These are phyloP conservation scores for Botrytis tulipae DNA, from an alignment of 2,329 filamentous ascomycete species.

Conservation along the genomic window DNA sequence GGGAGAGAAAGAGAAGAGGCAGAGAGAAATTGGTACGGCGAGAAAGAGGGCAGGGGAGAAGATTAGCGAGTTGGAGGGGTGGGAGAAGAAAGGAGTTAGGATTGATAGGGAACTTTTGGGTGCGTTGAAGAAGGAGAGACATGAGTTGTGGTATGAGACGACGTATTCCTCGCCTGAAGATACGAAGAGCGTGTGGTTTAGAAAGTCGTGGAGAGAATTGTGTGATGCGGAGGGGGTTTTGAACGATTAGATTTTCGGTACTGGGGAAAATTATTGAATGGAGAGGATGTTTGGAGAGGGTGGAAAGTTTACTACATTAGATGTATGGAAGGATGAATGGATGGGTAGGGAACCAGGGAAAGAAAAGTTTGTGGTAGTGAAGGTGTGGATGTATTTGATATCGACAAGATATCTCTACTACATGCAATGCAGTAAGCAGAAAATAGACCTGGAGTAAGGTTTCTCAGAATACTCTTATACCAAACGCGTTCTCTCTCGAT, in stretches of 20 bases:
- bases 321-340: neutral
- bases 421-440: neutral
- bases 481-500: neutral
- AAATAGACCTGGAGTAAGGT: neutral
- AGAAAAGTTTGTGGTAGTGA: neutral
- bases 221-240: neutral
- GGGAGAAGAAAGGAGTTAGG: neutral
- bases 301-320: neutral
- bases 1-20: neutral
- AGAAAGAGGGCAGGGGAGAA: neutral
- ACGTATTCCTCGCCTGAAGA: accelerated
- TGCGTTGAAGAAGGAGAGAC: neutral
- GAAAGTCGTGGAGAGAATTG: neutral
- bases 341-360: neutral
- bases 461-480: neutral
- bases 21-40: neutral
- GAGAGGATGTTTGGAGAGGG: neutral
- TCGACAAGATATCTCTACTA: neutral
- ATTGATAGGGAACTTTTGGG: neutral
- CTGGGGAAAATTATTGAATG: neutral
- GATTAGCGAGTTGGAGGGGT: neutral
- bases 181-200: neutral
- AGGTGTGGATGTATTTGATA: neutral
- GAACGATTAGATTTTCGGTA: neutral
- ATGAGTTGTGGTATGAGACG: neutral